Evolutionary conservation across 2,329 filamentous ascomycete species (phyloP).

Genomic region (Sporothrix protearum): DNA sequence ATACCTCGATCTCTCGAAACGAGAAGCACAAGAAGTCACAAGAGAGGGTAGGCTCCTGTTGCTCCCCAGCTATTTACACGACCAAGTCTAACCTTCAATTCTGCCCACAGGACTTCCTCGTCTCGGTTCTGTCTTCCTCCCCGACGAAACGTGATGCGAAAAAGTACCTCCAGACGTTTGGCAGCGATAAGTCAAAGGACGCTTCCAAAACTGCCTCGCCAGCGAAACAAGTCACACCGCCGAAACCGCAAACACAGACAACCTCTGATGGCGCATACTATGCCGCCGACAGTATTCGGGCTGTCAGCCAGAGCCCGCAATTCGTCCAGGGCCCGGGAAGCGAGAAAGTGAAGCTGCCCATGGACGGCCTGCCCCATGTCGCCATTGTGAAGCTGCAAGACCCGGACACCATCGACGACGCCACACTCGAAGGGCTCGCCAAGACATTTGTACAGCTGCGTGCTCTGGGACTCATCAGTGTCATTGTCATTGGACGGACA

Average conservation of each 20-base stretch:
- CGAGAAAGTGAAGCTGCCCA: slow-evolving; percentile 31
- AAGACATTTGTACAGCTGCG: slow-evolving; percentile 80
- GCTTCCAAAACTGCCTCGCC: slow-evolving; percentile 33
- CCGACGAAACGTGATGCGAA: slow-evolving; percentile 91
- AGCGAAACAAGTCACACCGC: slow-evolving; percentile 22
- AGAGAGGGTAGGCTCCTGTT: slow-evolving; percentile 49
- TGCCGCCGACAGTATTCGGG: slow-evolving; percentile 31
- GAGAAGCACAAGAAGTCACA: slow-evolving; percentile 47
- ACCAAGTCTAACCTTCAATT: neutral
- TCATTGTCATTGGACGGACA: slow-evolving; percentile 74
- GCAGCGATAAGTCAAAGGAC: slow-evolving; percentile 37
- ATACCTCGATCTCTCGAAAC: slow-evolving; percentile 43
- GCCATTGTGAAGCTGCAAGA: slow-evolving; percentile 81
- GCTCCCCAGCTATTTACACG: too few species aligned
- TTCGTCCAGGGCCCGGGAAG: slow-evolving; percentile 37
- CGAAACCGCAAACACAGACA: slow-evolving; percentile 29
- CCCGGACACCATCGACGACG: slow-evolving; percentile 66
- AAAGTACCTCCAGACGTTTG: slow-evolving; percentile 85
- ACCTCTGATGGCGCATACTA: slow-evolving; percentile 1
- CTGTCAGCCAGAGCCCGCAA: slow-evolving; percentile 36
- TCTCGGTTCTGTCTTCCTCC: slow-evolving; percentile 81
- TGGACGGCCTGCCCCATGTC: slow-evolving; percentile 57
- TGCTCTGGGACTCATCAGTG: slow-evolving; percentile 74
- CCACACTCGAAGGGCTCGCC: slow-evolving; percentile 69
- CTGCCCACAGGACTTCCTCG: slow-evolving; percentile 62